phyloP scores from a whole-genome alignment of 768 basidiomycete species.

The Leccinum ochraceum region DNA sequence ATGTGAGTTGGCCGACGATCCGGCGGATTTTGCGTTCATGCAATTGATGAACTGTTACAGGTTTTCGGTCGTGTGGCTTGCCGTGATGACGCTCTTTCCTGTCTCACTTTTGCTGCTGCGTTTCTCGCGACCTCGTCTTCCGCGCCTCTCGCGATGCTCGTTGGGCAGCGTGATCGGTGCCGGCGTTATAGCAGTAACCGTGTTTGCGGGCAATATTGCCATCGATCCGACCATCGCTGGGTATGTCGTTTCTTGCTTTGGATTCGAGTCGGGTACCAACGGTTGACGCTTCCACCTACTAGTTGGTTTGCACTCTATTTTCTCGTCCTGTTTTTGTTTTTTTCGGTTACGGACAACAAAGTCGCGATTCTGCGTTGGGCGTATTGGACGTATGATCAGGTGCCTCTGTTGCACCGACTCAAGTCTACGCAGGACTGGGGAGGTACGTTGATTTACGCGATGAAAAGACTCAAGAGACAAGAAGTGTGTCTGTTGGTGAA shows the following conservation, averaged over 20 bases:
- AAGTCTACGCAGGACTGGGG: slow-evolving; percentile 44
- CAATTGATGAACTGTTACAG: slow-evolving; percentile 30
- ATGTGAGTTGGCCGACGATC: slow-evolving; percentile 41
- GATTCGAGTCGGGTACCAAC: background rate
- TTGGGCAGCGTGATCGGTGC: slow-evolving; percentile 44
- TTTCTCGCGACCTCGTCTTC: slow-evolving; percentile 64
- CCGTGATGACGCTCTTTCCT: slow-evolving; percentile 66
- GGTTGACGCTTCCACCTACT: slow-evolving; percentile 21
- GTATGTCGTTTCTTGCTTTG: slow-evolving; percentile 34
- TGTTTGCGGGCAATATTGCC: slow-evolving; percentile 62
- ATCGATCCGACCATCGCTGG: slow-evolving; percentile 56
- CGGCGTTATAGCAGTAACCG: slow-evolving; percentile 39
- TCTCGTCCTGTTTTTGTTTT: slow-evolving; percentile 46
- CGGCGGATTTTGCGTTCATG: background rate
- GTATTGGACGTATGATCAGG: slow-evolving; percentile 68
- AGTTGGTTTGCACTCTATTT: slow-evolving; percentile 69
- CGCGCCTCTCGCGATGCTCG: slow-evolving; percentile 41
- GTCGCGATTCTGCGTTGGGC: slow-evolving; percentile 50
- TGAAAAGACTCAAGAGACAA: slow-evolving; percentile 49
- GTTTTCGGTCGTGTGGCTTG: slow-evolving; percentile 69
- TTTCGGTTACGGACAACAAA: slow-evolving; percentile 55
- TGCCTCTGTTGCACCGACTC: slow-evolving; percentile 46
- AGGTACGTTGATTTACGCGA: slow-evolving; percentile 40
- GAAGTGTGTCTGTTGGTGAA: slow-evolving; percentile 63
- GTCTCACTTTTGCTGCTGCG: slow-evolving; percentile 58